A percentile compares a stretch with the other conserved stretches of the same genome.
Evolutionary conservation across 495 filamentous ascomycete genomes (phyloP).

Genomic region (Glonium stellatum): DNA sequence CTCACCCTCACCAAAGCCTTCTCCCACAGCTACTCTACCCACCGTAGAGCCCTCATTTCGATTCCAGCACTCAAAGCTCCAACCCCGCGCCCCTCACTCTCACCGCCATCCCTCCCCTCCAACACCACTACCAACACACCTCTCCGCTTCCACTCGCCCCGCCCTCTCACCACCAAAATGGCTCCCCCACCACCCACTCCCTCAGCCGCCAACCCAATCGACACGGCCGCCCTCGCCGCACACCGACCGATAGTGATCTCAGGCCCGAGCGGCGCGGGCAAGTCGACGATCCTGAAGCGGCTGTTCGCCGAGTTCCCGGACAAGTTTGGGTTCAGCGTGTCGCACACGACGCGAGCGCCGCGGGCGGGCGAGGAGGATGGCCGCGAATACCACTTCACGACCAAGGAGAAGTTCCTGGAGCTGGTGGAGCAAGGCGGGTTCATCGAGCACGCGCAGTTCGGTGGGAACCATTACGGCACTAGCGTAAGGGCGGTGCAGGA

Average conservation of each 20-base stretch:
- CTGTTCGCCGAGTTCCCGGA: constrained; percentile 63
- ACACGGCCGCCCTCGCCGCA: constrained; percentile 10
- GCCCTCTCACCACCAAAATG: constrained; percentile 2
- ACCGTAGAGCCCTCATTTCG: background rate
- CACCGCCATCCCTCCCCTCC: background rate
- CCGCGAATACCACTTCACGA: constrained; percentile 74
- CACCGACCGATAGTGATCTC: constrained; percentile 73
- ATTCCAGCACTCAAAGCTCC: background rate
- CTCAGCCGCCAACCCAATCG: constrained; percentile 3
- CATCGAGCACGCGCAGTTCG: constrained; percentile 83
- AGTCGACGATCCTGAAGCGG: constrained; percentile 74
- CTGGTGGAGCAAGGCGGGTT: constrained; percentile 66
- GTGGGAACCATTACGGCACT: constrained; percentile 86
- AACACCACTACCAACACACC: background rate
- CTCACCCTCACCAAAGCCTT: background rate
- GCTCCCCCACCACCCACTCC: background rate
- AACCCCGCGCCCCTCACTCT: background rate
- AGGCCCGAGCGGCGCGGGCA: constrained; percentile 79
- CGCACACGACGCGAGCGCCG: constrained; percentile 70
- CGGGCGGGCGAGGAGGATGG: constrained; percentile 70
- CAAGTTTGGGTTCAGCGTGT: constrained; percentile 70
- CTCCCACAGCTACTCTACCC: background rate
- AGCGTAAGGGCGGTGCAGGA: constrained; percentile 67
- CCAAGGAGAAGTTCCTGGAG: constrained; percentile 59
- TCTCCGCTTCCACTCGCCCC: background rate